These are phyloP conservation scores for Pseudogymnoascus pannorum DNA, from an alignment of 2,329 filamentous ascomycete species.

Conservation along the genomic window DNA sequence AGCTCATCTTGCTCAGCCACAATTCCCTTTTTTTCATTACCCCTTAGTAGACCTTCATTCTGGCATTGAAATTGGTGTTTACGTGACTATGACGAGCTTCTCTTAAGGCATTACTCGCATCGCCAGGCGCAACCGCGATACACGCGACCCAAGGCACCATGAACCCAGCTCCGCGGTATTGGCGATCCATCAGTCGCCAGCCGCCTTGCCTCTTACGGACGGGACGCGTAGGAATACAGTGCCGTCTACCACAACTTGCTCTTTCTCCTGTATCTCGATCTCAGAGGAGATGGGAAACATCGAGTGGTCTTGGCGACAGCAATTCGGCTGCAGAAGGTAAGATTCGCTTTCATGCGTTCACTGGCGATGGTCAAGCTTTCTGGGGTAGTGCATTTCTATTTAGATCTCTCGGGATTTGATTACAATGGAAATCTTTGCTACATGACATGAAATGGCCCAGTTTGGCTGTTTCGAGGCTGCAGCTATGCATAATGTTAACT, in stretches of 20 bases:
- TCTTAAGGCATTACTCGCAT: conserved; percentile 1
- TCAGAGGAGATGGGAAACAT: conserved; percentile 7
- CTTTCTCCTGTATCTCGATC: not conserved
- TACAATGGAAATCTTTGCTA: not conserved
- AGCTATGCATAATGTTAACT: not conserved
- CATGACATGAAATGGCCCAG: not conserved
- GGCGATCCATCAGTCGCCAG: conserved; percentile 5
- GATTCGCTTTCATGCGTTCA: not conserved
- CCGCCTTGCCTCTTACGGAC: conserved; percentile 2
- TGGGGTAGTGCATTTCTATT: no score
- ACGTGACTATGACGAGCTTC: not conserved
- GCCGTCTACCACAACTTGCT: not conserved
- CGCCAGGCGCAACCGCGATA: conserved; percentile 3
- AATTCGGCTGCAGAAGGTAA: conserved; percentile 6
- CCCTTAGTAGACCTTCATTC: not conserved
- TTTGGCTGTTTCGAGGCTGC: not conserved
- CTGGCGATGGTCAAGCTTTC: not conserved
- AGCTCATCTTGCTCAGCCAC: conserved; percentile 4
- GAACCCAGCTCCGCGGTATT: conserved; percentile 3
- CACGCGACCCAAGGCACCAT: not conserved
- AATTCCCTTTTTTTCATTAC: not conserved
- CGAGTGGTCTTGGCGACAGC: conserved; percentile 7
- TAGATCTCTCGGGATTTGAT: not conserved
- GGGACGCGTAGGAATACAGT: not conserved
- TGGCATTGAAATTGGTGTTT: not conserved